Percentiles rank a stretch among this genome's conserved stretches.
Evolutionary conservation across 78 protist genomes (phyloP).

Genomic region (Polysphondylium violaceum): DNA sequence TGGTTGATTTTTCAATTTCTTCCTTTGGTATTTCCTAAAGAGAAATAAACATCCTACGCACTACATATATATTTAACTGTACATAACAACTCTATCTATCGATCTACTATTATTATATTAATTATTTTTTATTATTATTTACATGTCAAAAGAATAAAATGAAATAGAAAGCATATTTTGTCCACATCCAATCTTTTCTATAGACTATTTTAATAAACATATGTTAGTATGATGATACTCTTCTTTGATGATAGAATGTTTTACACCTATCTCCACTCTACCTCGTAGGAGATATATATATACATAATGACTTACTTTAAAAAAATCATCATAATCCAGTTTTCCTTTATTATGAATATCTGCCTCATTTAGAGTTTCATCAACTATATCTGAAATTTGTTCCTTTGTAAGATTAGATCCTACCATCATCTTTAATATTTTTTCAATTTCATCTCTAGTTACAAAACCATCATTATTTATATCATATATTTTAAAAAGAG

Average conservation of each 20-base stretch:
- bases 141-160: neutral
- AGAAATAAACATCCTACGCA: no score
- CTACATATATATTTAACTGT: no score
- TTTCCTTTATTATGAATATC: slow-evolving; percentile 78
- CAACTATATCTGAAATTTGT: slow-evolving; percentile 79
- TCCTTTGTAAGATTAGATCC: slow-evolving; percentile 60
- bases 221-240: neutral
- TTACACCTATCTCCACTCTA: neutral
- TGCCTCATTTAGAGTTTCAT: slow-evolving; percentile 83
- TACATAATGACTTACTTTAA: slow-evolving; percentile 12
- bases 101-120: no score
- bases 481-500: slow-evolving; percentile 81
- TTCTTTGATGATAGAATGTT: neutral
- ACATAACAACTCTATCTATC: no score
- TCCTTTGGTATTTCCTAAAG: no score
- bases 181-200: neutral
- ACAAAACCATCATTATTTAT: slow-evolving; percentile 80
- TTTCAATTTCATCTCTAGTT: slow-evolving; percentile 65
- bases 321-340: slow-evolving; percentile 79
- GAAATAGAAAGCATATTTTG: slow-evolving; percentile 41
- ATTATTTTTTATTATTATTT: no score
- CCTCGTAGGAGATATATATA: neutral
- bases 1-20: no score
- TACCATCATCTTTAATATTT: slow-evolving; percentile 83
- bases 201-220: neutral